Base-by-base conservation (phyloP, 257 asterid species). In the Solanum etuberosum region DNA sequence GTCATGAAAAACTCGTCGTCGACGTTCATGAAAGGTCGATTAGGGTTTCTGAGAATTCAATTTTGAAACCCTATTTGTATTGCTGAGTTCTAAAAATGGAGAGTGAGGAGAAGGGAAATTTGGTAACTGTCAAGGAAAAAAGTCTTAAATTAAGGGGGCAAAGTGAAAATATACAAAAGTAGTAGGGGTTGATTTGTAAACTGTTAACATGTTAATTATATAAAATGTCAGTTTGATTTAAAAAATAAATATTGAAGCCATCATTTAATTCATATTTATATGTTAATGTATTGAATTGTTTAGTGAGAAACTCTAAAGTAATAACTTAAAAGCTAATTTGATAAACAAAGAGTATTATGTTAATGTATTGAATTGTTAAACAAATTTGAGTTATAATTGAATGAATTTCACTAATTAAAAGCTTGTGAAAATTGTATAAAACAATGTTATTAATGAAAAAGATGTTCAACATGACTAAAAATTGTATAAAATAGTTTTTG, bases 1-100 rank as follows among this genome's bases (percentile, higher is more conserved):
- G 92, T 87, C 95, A 93, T 89, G 88, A 88, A 92, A 90, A 78
- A 43, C 1, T 89, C 86, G 87, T 85, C 57, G 92, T 85, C 74
- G 91, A 87, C 78, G 86, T 90, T 89, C 94, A 91, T 92, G 86
- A 90, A 92, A 91, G 40, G 11, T 5, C 40, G 6, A 31, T 70
- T 70, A 70, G 77, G 77, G 77, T 70, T 70, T 32, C n/a, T 1
- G 42, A 32, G 77, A 16, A 70, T 32, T 70, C 77, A 32, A 70
- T 32, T 70, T 73, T 54, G 88, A 86, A 21, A 73, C 81, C 81
- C 81, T 72, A 72, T 9, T 9, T 32, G 80, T 72, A 72, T 72
- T 32, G 34, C 1, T 34, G 42, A 42, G 46, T 73, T 73, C 48
- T 2, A 73, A 73, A 73, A 73, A 73, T 73, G 81, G 81, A 73